Evolutionary conservation across 805 yeast species (phyloP), one percentile per base, ranked within the genome.

Genomic region (Ogataea parapolymorpha): DNA sequence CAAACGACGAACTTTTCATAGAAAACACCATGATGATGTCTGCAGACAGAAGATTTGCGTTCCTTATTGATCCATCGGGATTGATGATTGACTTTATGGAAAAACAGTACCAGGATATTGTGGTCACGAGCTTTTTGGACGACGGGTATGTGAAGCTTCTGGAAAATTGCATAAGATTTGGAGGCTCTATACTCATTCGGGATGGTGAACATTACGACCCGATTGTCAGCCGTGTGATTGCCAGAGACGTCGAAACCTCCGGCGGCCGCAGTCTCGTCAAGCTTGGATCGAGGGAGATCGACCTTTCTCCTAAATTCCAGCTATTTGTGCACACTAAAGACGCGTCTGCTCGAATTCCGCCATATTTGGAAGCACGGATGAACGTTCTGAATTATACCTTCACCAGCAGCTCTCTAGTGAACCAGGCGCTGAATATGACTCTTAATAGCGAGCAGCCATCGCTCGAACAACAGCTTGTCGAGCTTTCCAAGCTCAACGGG

Each of bases 161-260:
- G 12, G 95, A 89, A 56, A 84, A 87, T 53, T 82, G 95, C 0
- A 57, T 90, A 20, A 68, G 93, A 48, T 90, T 90, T 68, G 97
- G 98, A 4, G 88, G 86, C 2, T 53, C 75, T 1, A 65, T 91
- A 6, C 55, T 90, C 11, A 71, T 91, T 13, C 78, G 78, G 49
- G 91, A 91, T 62, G 89, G 90, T 3, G 97, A 91, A 54, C 65
- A 72, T 49, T 80, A 75, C 54, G 91, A 91, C 56, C 95, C 96
- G 0, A 63, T 85, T 6, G 55, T 91, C 9, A 75, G 75, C 42
- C 70, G 83, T 0, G 61, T 91, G 1, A 59, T 91, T 35, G 70
- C 77, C 33, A 67, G 69, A 24, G 95, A 88, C 44, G 70, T 76
- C 27, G 71, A 71, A 22, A 66, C 70, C 22, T 69, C 80, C 22